These are phyloP conservation scores for Barnettozyma sucrosica DNA, from an alignment of 805 yeast species.

Conservation along the genomic window DNA sequence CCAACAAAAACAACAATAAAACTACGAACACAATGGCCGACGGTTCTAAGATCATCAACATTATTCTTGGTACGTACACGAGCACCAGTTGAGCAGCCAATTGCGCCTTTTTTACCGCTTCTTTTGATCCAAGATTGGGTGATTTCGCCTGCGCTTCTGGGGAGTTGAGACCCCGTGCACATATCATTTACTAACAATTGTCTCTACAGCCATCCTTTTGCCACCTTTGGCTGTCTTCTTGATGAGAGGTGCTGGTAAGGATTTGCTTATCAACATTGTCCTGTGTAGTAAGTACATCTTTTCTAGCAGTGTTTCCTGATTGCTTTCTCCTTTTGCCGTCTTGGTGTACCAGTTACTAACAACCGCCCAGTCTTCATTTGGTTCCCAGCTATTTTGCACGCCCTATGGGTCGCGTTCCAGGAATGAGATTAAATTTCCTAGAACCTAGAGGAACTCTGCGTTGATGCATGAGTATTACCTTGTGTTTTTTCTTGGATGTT, in stretches of 20 bases:
- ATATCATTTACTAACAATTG: background rate
- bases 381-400: constrained; percentile 82
- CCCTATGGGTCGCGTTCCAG: constrained; percentile 50
- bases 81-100: background rate
- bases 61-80: constrained; percentile 29
- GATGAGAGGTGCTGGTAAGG: constrained; percentile 59
- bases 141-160: background rate
- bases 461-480: too few species aligned
- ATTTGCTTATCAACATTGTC: constrained; percentile 57
- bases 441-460: background rate
- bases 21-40: constrained; percentile 17
- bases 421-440: background rate
- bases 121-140: background rate
- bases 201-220: constrained; percentile 44
- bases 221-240: constrained; percentile 78
- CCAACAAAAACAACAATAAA: background rate
- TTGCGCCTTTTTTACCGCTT: background rate
- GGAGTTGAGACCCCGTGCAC: background rate
- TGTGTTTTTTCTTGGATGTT: background rate
- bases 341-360: constrained; percentile 9
- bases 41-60: constrained; percentile 32
- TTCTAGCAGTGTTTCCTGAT: background rate
- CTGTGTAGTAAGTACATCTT: constrained; percentile 40
- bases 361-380: constrained; percentile 38
- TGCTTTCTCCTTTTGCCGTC: background rate